These are phyloP conservation scores for Apodospora peruviana DNA, from an alignment of 495 filamentous ascomycete genomes.

Conservation along the genomic window DNA sequence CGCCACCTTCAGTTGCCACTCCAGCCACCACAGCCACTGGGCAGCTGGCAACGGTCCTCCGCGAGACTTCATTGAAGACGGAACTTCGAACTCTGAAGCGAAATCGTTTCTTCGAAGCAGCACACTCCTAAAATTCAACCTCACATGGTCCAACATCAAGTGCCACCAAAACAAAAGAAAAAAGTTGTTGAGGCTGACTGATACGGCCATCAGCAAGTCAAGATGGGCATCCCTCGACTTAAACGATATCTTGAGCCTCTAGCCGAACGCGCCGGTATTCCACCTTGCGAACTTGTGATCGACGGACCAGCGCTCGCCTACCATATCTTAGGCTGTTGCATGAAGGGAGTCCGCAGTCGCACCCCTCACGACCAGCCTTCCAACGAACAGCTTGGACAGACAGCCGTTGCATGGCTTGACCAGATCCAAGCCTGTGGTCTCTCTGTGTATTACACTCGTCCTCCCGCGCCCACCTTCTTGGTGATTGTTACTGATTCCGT, in stretches of 20 bases:
- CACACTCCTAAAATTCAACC: too few species aligned
- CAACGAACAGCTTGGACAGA: constrained; percentile 55
- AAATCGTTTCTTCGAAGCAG: too few species aligned
- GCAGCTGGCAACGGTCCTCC: too few species aligned
- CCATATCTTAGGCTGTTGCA: constrained; percentile 55
- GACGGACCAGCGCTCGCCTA: constrained; percentile 76
- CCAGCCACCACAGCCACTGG: too few species aligned
- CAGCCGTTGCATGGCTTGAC: constrained; percentile 57
- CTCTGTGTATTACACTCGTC: constrained; percentile 43
- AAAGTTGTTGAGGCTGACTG: too few species aligned
- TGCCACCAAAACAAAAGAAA: too few species aligned
- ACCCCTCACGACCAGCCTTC: constrained; percentile 50
- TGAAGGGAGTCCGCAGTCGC: constrained; percentile 29
- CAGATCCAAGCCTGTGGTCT: constrained; percentile 45
- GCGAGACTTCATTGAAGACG: too few species aligned
- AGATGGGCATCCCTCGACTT: constrained; percentile 70
- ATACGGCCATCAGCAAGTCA: too few species aligned
- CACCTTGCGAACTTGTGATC: constrained; percentile 48
- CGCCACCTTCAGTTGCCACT: too few species aligned
- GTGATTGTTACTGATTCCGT: constrained; percentile 8
- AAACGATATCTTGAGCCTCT: constrained; percentile 53
- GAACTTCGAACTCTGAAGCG: too few species aligned
- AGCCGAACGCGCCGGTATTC: constrained; percentile 43
- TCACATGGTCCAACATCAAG: too few species aligned
- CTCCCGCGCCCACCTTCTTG: not conserved